These are phyloP conservation scores for Ambrosiella beaveri DNA, from an alignment of 2,329 filamentous ascomycete genomes.

Conservation along the genomic window DNA sequence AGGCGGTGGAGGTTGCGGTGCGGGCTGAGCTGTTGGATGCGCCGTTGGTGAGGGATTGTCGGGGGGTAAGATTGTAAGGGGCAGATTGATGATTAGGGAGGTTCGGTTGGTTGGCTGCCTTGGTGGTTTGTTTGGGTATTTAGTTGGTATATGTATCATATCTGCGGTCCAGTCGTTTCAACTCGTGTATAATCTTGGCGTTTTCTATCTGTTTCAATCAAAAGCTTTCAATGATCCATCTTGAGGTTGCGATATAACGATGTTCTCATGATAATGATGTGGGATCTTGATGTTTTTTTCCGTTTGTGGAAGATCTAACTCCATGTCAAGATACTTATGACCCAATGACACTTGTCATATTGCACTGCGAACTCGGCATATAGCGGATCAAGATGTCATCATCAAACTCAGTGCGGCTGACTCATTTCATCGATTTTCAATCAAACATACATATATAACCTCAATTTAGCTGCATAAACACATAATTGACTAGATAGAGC, in stretches of 20 bases:
- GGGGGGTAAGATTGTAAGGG: background rate
- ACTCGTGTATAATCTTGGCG: background rate
- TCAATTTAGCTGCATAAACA: background rate
- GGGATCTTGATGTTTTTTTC: background rate
- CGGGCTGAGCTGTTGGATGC: conserved; percentile 9
- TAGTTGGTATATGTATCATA: background rate
- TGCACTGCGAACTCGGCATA: background rate
- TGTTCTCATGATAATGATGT: too few relatives aligned
- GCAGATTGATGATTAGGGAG: background rate
- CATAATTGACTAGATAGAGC: background rate
- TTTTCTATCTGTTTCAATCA: background rate
- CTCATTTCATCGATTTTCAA: too few relatives aligned
- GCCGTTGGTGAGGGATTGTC: conserved; percentile 6
- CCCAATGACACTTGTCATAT: background rate
- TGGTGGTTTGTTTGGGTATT: background rate
- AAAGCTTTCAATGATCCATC: too few relatives aligned
- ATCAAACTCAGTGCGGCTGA: too few relatives aligned
- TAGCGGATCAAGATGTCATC: too few relatives aligned
- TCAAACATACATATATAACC: background rate
- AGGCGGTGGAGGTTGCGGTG: conserved; percentile 5
- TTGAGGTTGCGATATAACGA: too few relatives aligned
- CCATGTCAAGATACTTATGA: background rate
- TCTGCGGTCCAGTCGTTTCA: background rate
- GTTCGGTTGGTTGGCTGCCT: background rate
- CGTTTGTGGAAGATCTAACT: background rate